These are phyloP conservation scores for Blastobotrys chiropterorum DNA, from an alignment of 805 yeast genomes.

Conservation along the genomic window DNA sequence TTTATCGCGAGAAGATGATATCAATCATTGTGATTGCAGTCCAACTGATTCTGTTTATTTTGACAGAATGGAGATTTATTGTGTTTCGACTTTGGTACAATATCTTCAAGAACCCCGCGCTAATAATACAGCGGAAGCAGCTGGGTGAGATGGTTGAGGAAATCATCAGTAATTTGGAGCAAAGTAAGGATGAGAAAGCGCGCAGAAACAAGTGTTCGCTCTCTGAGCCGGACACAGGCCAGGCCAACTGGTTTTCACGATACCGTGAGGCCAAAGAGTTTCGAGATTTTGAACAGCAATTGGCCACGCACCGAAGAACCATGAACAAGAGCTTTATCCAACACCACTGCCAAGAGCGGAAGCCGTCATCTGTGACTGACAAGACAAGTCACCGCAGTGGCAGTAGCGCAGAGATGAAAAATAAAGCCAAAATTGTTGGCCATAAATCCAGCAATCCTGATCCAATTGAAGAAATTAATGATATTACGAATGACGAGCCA, in stretches of 20 bases:
- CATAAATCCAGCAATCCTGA: background rate
- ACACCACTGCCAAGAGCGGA: background rate
- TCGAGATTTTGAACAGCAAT: background rate
- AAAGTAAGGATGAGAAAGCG: background rate
- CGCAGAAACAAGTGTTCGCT: background rate
- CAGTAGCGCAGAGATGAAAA: background rate
- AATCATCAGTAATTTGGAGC: background rate
- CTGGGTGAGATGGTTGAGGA: background rate
- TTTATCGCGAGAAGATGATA: background rate
- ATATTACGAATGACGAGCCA: background rate
- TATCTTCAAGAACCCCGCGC: background rate
- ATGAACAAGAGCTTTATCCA: background rate
- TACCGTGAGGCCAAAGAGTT: background rate
- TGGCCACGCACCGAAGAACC: background rate
- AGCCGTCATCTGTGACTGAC: background rate
- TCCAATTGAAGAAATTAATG: background rate
- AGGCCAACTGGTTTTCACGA: background rate
- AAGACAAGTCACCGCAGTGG: no score
- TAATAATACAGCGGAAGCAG: background rate
- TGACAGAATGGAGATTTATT: background rate
- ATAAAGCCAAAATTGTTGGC: background rate
- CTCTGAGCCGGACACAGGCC: background rate
- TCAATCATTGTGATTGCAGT: background rate
- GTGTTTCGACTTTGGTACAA: conserved; percentile 1
- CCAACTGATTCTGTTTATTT: background rate